A percentile compares a stretch with the other conserved stretches of the same genome.
Conservation (phyloP, 768 basidiomycete genomes). For the Boletus insuetus region DNA sequence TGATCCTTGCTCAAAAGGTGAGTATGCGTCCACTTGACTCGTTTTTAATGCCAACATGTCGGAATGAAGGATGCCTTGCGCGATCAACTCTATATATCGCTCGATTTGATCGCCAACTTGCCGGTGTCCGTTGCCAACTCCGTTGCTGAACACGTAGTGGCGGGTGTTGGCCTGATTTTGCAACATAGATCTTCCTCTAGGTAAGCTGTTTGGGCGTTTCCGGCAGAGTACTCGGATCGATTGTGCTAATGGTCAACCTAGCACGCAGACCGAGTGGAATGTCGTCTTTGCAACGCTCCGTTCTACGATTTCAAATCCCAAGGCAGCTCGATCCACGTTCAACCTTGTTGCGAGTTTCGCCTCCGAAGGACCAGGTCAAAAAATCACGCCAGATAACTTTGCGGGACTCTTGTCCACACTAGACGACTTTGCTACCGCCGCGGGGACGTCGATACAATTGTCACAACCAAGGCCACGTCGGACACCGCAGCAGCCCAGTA, state of each 20-base stretch:
- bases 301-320: conserved; percentile 80
- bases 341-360: conserved; percentile 69
- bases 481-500: conserved; percentile 45
- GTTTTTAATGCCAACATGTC: background rate
- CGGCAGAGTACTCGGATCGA: background rate
- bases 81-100: conserved; percentile 92
- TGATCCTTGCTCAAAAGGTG: conserved; percentile 79
- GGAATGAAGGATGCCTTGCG: conserved; percentile 65
- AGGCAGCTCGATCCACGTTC: conserved; percentile 84
- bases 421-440: conserved; percentile 81
- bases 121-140: conserved; percentile 73
- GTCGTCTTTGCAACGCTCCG: conserved; percentile 85
- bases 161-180: conserved; percentile 78
- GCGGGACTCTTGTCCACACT: conserved; percentile 73
- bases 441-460: conserved; percentile 60
- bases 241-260: conserved; percentile 28
- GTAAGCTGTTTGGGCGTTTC: conserved; percentile 24
- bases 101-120: conserved; percentile 84
- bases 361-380: conserved; percentile 55
- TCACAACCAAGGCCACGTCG: conserved; percentile 55
- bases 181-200: conserved; percentile 71
- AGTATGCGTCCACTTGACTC: conserved; percentile 15
- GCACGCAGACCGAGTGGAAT: conserved; percentile 95
- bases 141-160: conserved; percentile 88
- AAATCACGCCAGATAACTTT: conserved; percentile 77